These are phyloP conservation scores for Clonostachys byssicola DNA, from an alignment of 2,329 filamentous ascomycete genomes.

Conservation along the genomic window DNA sequence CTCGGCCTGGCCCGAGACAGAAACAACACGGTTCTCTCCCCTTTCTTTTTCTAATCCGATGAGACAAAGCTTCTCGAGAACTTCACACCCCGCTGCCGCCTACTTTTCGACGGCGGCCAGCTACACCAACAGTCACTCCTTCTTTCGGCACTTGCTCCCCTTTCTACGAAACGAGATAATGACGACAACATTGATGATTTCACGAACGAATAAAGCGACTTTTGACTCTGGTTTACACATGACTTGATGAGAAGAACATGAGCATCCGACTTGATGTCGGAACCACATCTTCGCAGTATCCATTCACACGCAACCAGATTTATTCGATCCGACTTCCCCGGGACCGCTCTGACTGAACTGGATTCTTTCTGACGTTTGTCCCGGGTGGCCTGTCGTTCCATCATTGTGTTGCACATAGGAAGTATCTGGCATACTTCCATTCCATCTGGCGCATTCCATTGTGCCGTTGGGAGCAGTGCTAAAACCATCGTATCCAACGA, in stretches of 20 bases:
- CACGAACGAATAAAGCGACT: slow-evolving; percentile 25
- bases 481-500: not conserved
- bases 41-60: slow-evolving; percentile 14
- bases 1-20: slow-evolving; percentile 45
- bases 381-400: slow-evolving; percentile 18
- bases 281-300: slow-evolving; percentile 17
- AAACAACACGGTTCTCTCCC: slow-evolving; percentile 30
- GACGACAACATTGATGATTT: slow-evolving; percentile 36
- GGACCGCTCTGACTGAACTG: slow-evolving; percentile 15
- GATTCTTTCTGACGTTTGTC: slow-evolving; percentile 12
- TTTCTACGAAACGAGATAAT: slow-evolving; percentile 36
- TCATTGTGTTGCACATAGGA: slow-evolving; percentile 25
- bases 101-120: not conserved
- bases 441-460: not conserved
- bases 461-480: not conserved
- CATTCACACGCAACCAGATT: slow-evolving; percentile 15
- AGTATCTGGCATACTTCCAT: slow-evolving; percentile 31
- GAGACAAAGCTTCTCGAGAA: slow-evolving; percentile 14
- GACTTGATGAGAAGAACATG: slow-evolving; percentile 23
- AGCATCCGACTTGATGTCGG: slow-evolving; percentile 23
- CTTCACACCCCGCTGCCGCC: not conserved
- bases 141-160: slow-evolving; percentile 27
- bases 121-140: slow-evolving; percentile 18
- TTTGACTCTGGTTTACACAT: slow-evolving; percentile 2
- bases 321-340: slow-evolving; percentile 17